A percentile compares a stretch with the other conserved stretches of the same genome.
phyloP scores from a whole-genome alignment of 768 basidiomycete species.

The Leccinum subgranulosum region DNA sequence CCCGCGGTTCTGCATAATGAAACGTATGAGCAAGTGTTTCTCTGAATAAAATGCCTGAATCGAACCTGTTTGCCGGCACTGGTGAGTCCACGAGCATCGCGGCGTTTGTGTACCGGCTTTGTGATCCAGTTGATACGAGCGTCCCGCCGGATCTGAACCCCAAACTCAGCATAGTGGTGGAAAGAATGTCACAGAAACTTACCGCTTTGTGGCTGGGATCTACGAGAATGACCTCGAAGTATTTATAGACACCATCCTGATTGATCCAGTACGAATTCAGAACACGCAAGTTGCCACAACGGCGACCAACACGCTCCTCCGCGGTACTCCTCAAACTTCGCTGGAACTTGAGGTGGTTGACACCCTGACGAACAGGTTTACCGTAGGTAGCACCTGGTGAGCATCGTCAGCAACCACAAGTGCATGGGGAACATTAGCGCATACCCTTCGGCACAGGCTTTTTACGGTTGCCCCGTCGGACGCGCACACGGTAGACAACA shows the following conservation, averaged over 20 bases:
- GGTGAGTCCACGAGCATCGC: constrained; percentile 97
- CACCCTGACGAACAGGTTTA: constrained; percentile 99
- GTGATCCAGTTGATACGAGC: constrained; percentile 98
- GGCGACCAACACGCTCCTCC: constrained; percentile 95
- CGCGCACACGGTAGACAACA: constrained; percentile 95
- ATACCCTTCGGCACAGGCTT: constrained; percentile 96
- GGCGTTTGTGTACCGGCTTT: constrained; percentile 97
- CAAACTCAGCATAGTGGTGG: constrained; percentile 9
- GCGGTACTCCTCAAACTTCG: constrained; percentile 89
- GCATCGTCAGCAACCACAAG: neutral
- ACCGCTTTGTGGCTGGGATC: constrained; percentile 95
- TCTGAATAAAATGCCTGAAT: neutral
- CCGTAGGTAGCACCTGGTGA: constrained; percentile 89
- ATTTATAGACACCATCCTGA: constrained; percentile 98
- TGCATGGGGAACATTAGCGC: constrained; percentile 11
- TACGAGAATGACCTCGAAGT: constrained; percentile 98
- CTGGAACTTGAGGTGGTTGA: constrained; percentile 99
- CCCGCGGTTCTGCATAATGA: constrained; percentile 75
- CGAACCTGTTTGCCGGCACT: constrained; percentile 91
- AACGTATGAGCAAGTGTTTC: constrained; percentile 1
- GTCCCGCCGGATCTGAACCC: constrained; percentile 81
- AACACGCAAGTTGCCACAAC: constrained; percentile 95
- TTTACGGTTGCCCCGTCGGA: constrained; percentile 98
- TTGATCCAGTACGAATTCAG: constrained; percentile 99
- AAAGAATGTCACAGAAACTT: constrained; percentile 30